Conservation (phyloP, 306 rosid species). For the Rosa persica region DNA sequence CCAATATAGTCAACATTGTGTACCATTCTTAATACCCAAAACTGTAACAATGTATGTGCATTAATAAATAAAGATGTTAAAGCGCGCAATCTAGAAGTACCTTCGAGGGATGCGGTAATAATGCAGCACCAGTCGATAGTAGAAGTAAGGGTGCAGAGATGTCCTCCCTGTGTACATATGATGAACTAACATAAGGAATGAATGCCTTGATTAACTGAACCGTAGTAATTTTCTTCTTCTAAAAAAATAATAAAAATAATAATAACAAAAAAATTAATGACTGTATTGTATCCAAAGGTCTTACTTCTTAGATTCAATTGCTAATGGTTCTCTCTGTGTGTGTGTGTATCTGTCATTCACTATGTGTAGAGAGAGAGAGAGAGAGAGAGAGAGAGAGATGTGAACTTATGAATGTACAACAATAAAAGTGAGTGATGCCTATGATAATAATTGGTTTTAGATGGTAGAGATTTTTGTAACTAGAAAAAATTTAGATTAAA, state of each 20-base stretch:
- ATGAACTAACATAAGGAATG: constrained; percentile 24
- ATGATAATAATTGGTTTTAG: neutral
- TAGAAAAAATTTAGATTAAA: neutral
- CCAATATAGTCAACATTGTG: neutral
- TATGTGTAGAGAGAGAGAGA: neutral
- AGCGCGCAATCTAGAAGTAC: constrained; percentile 32
- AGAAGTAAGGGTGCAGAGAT: constrained; percentile 25
- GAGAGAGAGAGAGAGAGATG: neutral
- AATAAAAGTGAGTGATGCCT: no score
- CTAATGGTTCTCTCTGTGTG: neutral
- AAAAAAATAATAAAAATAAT: no score
- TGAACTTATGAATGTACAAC: no score
- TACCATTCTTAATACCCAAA: constrained; percentile 10
- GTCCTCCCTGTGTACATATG: constrained; percentile 41
- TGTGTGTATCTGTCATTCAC: no score
- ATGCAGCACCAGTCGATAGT: constrained; percentile 55
- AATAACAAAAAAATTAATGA: neutral
- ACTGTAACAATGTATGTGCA: neutral
- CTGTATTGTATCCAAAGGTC: neutral
- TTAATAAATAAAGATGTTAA: neutral
- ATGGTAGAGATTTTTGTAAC: neutral
- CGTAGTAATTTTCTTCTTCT: neutral
- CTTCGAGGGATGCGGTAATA: constrained; percentile 69
- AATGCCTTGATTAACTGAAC: constrained; percentile 6
- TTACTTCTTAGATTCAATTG: neutral